phyloP scores from a whole-genome alignment of 2,329 filamentous ascomycete genomes.

The Zopfia rhizophila region DNA sequence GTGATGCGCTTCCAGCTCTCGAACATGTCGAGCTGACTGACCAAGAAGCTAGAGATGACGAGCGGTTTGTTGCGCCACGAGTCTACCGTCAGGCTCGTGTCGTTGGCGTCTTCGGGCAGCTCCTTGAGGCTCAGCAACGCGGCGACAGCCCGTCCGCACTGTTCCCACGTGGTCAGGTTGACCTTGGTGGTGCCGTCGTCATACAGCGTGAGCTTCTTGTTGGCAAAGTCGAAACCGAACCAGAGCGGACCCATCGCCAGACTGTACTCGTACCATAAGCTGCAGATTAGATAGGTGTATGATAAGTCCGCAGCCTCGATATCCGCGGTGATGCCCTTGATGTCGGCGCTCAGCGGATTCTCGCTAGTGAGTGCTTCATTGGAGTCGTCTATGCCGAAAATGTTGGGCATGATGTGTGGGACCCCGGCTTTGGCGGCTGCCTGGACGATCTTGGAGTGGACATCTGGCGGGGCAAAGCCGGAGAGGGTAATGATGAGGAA shows the following conservation, averaged over 20 bases:
- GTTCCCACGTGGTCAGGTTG: slow-evolving; percentile 68
- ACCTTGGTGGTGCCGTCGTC: slow-evolving; percentile 68
- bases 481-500: slow-evolving; percentile 53
- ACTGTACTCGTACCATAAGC: slow-evolving; percentile 54
- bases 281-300: slow-evolving; percentile 35
- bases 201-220: slow-evolving; percentile 48
- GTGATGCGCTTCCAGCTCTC: slow-evolving; percentile 69
- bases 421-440: slow-evolving; percentile 52
- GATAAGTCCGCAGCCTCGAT: slow-evolving; percentile 39
- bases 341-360: slow-evolving; percentile 9
- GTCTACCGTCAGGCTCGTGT: slow-evolving; percentile 40
- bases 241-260: slow-evolving; percentile 36
- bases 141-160: slow-evolving; percentile 66
- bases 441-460: slow-evolving; percentile 41
- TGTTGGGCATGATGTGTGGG: slow-evolving; percentile 53
- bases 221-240: slow-evolving; percentile 52
- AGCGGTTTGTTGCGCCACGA: slow-evolving; percentile 61
- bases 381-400: slow-evolving; percentile 41
- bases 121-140: slow-evolving; percentile 46
- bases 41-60: slow-evolving; percentile 66
- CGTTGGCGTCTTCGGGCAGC: slow-evolving; percentile 39
- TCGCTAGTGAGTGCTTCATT: too few relatives aligned
- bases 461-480: slow-evolving; percentile 39
- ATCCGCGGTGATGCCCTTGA: slow-evolving; percentile 28
- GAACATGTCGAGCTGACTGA: slow-evolving; percentile 73